Evolutionary conservation across 2,329 filamentous ascomycete species (phyloP).

Genomic region (Ramularia collo-cygni): DNA sequence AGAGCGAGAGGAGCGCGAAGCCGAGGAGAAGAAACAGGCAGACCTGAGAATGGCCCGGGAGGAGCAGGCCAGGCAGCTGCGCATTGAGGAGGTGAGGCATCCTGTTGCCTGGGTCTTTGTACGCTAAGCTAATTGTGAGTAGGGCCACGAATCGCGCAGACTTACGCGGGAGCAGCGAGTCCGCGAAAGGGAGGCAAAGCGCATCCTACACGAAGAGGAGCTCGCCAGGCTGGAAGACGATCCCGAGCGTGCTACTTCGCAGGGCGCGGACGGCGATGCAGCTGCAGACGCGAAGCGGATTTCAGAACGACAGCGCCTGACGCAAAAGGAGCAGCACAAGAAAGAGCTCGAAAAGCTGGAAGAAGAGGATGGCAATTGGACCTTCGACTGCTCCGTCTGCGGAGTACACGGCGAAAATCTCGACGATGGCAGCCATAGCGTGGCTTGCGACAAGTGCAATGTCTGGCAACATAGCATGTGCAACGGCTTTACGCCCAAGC

Average conservation of each 20-base stretch:
- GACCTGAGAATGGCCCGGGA: conserved; percentile 58
- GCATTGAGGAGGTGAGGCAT: conserved; percentile 54
- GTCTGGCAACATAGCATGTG: conserved; percentile 98
- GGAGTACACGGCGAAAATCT: conserved; percentile 80
- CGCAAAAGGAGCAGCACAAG: conserved; percentile 72
- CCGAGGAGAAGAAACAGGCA: conserved; percentile 56
- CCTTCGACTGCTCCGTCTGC: conserved; percentile 86
- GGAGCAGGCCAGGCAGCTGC: conserved; percentile 53
- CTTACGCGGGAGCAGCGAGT: conserved; percentile 79
- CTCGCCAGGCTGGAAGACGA: conserved; percentile 67
- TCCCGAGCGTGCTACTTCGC: conserved; percentile 22
- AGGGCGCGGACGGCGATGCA: conserved; percentile 52
- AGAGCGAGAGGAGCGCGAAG: conserved; percentile 64
- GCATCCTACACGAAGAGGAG: conserved; percentile 77
- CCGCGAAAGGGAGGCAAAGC: conserved; percentile 76
- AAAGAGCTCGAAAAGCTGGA: conserved; percentile 66
- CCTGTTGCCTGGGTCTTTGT: background rate
- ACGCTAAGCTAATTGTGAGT: conserved; percentile 20
- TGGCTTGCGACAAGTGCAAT: conserved; percentile 88
- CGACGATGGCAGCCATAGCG: conserved; percentile 88
- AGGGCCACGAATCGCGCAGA: conserved; percentile 71
- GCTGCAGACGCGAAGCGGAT: conserved; percentile 44
- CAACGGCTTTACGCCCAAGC: conserved; percentile 67
- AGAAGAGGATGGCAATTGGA: conserved; percentile 73
- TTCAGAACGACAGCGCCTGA: conserved; percentile 74